phyloP scores from a whole-genome alignment of 108 stramenopile species.

The Cafeteria roenbergensis region DNA sequence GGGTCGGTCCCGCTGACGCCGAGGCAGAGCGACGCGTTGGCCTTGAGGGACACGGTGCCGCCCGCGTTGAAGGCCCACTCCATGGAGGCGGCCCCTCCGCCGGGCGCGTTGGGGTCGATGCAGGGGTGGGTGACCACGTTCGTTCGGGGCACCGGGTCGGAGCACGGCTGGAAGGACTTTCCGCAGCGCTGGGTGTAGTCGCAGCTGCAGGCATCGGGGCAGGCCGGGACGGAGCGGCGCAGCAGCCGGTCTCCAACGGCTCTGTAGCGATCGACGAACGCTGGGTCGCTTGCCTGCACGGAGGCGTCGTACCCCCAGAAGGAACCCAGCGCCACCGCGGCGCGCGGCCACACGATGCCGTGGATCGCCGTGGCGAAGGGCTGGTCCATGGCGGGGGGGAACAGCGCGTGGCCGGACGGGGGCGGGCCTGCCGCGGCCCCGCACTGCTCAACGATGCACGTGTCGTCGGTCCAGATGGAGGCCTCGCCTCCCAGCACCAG shows the following conservation, averaged over 20 bases:
- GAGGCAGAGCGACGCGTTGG: background rate
- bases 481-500: conserved; percentile 7
- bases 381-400: conserved; percentile 8
- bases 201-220: background rate
- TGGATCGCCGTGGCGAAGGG: background rate
- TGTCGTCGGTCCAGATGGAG: conserved; percentile 14
- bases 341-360: conserved; percentile 11
- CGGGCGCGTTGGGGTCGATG: background rate
- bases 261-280: background rate
- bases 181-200: background rate
- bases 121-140: background rate
- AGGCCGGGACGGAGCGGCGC: background rate
- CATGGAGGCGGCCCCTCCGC: background rate
- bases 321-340: background rate
- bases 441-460: conserved; percentile 8
- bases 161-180: background rate
- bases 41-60: background rate
- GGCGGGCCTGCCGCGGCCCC: background rate
- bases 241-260: background rate
- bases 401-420: conserved; percentile 3
- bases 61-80: background rate
- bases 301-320: conserved; percentile 8
- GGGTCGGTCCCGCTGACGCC: background rate
- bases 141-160: background rate
- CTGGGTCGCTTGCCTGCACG: background rate